phyloP scores from a whole-genome alignment of 2,329 filamentous ascomycete species.

The Penicillium sp. region DNA sequence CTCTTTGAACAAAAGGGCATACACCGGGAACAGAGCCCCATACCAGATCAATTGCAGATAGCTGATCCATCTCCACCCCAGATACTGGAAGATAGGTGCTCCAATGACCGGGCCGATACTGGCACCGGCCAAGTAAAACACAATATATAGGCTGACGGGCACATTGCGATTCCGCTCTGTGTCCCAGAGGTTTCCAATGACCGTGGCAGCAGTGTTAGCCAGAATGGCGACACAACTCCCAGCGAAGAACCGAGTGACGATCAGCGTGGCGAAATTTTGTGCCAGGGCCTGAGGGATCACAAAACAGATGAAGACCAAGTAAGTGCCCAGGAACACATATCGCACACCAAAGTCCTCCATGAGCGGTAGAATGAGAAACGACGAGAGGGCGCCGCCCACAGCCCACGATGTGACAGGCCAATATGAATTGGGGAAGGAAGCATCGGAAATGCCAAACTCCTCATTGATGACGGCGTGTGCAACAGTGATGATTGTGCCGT shows the following conservation, averaged over 20 bases:
- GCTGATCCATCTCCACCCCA: constrained; percentile 40
- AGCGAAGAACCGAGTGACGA: constrained; percentile 46
- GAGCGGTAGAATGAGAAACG: constrained; percentile 32
- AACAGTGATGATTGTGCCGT: constrained; percentile 41
- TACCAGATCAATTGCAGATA: constrained; percentile 45
- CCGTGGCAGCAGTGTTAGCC: constrained; percentile 34
- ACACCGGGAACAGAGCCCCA: constrained; percentile 36
- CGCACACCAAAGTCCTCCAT: constrained; percentile 44
- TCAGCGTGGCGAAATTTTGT: constrained; percentile 46
- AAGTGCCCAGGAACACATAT: constrained; percentile 40
- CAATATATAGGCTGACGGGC: constrained; percentile 44
- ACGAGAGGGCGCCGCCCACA: constrained; percentile 27
- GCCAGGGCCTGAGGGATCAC: constrained; percentile 45
- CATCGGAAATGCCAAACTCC: constrained; percentile 29
- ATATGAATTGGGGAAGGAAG: constrained; percentile 31
- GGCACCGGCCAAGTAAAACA: constrained; percentile 41
- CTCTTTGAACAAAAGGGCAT: constrained; percentile 42
- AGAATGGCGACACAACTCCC: constrained; percentile 43
- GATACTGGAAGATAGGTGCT: constrained; percentile 29
- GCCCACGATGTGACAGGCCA: constrained; percentile 36
- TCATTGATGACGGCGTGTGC: constrained; percentile 38
- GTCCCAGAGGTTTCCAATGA: constrained; percentile 35
- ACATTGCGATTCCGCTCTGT: constrained; percentile 36
- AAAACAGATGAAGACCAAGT: constrained; percentile 42
- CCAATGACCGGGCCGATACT: constrained; percentile 48